Percentiles rank a stretch among this genome's conserved stretches.
phyloP scores from a whole-genome alignment of 2,329 filamentous ascomycete genomes.

The Intubia oerlemansii region DNA sequence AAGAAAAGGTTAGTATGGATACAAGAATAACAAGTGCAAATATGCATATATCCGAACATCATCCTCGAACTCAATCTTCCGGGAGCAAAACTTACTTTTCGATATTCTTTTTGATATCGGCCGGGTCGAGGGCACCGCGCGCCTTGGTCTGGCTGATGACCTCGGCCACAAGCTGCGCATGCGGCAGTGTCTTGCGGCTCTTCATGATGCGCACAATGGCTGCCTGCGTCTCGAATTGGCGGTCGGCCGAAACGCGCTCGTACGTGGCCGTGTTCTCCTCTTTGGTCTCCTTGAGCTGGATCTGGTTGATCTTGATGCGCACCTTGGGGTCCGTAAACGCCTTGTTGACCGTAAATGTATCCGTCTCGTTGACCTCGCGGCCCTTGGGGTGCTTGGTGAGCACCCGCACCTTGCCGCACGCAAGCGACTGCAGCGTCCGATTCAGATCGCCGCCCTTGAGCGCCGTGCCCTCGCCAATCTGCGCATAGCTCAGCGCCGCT shows the following conservation, averaged over 20 bases:
- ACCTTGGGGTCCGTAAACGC: slow-evolving; percentile 62
- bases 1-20: slow-evolving; percentile 1
- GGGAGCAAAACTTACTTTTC: slow-evolving; percentile 46
- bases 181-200: slow-evolving; percentile 67
- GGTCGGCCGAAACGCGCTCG: slow-evolving; percentile 68
- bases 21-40: no score
- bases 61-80: no score
- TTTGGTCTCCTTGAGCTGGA: slow-evolving; percentile 88
- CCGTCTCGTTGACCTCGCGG: slow-evolving; percentile 53
- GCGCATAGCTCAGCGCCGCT: slow-evolving; percentile 49
- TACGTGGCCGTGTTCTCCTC: slow-evolving; percentile 91
- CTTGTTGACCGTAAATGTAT: slow-evolving; percentile 69
- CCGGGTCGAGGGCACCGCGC: slow-evolving; percentile 64
- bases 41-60: no score
- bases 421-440: slow-evolving; percentile 83
- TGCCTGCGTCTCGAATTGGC: slow-evolving; percentile 91
- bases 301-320: slow-evolving; percentile 95
- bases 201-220: slow-evolving; percentile 97
- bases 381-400: slow-evolving; percentile 71
- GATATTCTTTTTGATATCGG: slow-evolving; percentile 91
- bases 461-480: slow-evolving; percentile 54
- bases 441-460: slow-evolving; percentile 60
- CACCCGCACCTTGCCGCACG: slow-evolving; percentile 73
- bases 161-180: slow-evolving; percentile 74
- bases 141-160: slow-evolving; percentile 80